Base-by-base conservation (phyloP, 768 basidiomycete species). In the Hortiboletus flavorubellus region DNA sequence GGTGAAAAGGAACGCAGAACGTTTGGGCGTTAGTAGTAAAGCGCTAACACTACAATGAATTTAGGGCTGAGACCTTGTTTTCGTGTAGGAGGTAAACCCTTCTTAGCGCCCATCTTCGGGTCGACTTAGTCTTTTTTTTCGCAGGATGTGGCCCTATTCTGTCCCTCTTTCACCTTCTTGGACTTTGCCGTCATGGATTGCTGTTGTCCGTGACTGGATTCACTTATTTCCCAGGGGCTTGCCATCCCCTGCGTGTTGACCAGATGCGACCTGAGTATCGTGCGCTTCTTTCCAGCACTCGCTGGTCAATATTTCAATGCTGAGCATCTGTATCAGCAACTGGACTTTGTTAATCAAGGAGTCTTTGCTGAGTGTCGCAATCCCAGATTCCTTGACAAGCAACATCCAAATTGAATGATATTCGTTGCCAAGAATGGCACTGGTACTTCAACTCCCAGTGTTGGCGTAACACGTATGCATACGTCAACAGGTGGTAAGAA, bases 351-450 rank as follows among this genome's bases (percentile, higher is more conserved):
- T 15, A 56, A 68, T 21, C 31, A 68, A 48, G 66, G 66, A 0
- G 43, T 29, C 35, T 68, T 68, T 21, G 66, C 69, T 5, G 66
- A 68, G 43, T 26, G 66, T 68, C 1, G 67, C 60, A n/a, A 69
- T 68, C 33, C 57, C 69, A 14, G 66, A 69, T 53, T 67, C 67
- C 3, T 56, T 65, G 5, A 69, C 66, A 15, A 67, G 66, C 16
- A 42, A 35, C 18, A 62, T 68, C 23, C 59, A 69, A 30, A 68
- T 69, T 12, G 66, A n/a, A 68, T 68, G 66, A 47, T 21, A 8
- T 52, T 65, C 26, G 33, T 56, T 18, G 64, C 21, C 21, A 21
- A 51, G 21, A 58, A 56, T 45, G 37, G 18, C 18, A 43, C 42
- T 4, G 29, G 48, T 40, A 5, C 29, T n/a, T 23, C 47, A 10